Base-by-base conservation (phyloP, 306 rosid genomes). In the Sicyos baderoa region DNA sequence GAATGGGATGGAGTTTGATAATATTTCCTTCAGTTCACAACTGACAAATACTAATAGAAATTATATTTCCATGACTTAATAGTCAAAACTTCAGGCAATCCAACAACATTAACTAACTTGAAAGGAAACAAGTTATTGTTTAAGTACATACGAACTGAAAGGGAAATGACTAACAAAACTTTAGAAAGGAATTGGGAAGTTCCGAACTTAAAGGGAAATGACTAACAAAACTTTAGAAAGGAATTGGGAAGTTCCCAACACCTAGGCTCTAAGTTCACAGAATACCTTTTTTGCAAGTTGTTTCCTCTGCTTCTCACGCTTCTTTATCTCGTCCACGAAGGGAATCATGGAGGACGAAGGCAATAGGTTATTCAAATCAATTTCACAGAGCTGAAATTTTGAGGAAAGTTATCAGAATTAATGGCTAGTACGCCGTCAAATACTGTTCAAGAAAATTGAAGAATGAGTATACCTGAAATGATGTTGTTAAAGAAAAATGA, bases 401-500 rank as follows among this genome's bases (percentile, higher is more conserved):
- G 23, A 10, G 54, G 56, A 57, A 76, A 40, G 16, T 32, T 74
- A 81, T 67, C 74, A 68, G 25, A 32, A 76, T 16, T 54, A 19
- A 49, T 44, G 15, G 13, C 14, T 62, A 16, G 40, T 14, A 22
- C 25, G 17, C 19, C 23, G 18, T 7, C 10, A 42, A 18, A 37
- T 74, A 19, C 57, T 17, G 35, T 57, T 23, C 14, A 14, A 60
- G 18, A 51, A 17, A n/a, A 8, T 11, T n/a, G 18, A 44, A 53
- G 50, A 47, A 72, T 64, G 72, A 44, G 50, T 7, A 72, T 76
- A 90, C 98, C 97, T 93, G 94, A 77, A 93, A 84, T 23, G 82
- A 70, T 55, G 98, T 85, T 49, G 98, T 93, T 60, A 93, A 77
- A 7, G 98, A 89, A 83, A 93, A 89, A 81, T 93, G 97, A 81